Evolutionary conservation across 768 basidiomycete genomes (phyloP).

Genomic region (Lentinula sp.): DNA sequence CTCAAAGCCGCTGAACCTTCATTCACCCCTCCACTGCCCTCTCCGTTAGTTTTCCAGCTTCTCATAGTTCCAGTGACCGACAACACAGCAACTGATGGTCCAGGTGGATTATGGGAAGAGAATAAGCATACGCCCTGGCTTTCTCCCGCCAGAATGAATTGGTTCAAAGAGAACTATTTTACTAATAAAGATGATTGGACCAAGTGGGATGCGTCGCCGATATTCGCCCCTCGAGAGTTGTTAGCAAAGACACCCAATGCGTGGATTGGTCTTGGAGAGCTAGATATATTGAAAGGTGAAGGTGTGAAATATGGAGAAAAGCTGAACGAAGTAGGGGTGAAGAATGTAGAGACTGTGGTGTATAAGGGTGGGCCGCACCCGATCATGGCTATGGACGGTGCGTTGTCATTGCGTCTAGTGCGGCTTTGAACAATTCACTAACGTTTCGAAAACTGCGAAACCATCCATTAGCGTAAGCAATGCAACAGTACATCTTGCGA

Average conservation of each 20-base stretch:
- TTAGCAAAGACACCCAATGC: slow-evolving; percentile 46
- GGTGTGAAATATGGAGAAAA: slow-evolving; percentile 59
- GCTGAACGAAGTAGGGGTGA: slow-evolving; percentile 42
- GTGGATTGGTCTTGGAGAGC: slow-evolving; percentile 59
- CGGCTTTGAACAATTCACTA: neutral
- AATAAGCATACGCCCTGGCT: slow-evolving; percentile 58
- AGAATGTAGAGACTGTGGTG: slow-evolving; percentile 41
- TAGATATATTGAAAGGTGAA: slow-evolving; percentile 64
- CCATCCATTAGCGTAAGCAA: neutral
- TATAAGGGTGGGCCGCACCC: slow-evolving; percentile 68
- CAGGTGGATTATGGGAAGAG: slow-evolving; percentile 42
- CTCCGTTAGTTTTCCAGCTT: slow-evolving; percentile 50
- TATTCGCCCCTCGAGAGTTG: slow-evolving; percentile 56
- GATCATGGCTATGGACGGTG: slow-evolving; percentile 71
- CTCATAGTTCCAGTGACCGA: slow-evolving; percentile 70
- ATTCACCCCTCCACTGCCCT: slow-evolving; percentile 32
- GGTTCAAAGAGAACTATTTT: slow-evolving; percentile 68
- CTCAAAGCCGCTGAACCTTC: slow-evolving; percentile 48
- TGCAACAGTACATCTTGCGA: too few relatives aligned
- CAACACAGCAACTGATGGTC: slow-evolving; percentile 50
- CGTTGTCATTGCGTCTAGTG: slow-evolving; percentile 14
- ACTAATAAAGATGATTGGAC: slow-evolving; percentile 53
- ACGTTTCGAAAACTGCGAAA: neutral
- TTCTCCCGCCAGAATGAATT: slow-evolving; percentile 57
- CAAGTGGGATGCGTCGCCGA: slow-evolving; percentile 66